phyloP scores from a whole-genome alignment of 2,329 filamentous ascomycete genomes.

The Exophiala sideris region DNA sequence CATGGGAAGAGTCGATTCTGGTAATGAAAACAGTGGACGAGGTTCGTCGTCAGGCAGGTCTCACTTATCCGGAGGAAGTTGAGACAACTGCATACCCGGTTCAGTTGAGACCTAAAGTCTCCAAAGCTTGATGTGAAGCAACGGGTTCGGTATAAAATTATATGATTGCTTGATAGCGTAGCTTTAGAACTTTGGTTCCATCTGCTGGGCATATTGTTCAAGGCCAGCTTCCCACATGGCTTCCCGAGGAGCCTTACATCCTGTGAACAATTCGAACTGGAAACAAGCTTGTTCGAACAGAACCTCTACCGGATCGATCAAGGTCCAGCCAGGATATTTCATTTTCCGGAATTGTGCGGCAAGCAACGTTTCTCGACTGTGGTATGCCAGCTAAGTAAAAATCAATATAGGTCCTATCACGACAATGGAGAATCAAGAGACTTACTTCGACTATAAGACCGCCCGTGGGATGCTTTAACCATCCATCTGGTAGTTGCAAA shows the following conservation, averaged over 20 bases:
- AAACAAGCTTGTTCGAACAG: slow-evolving; percentile 75
- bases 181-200: not conserved
- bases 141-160: too few relatives aligned
- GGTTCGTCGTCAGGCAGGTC: slow-evolving; percentile 37
- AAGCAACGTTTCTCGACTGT: slow-evolving; percentile 38
- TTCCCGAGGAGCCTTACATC: slow-evolving; percentile 64
- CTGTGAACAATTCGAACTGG: slow-evolving; percentile 77
- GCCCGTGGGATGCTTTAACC: slow-evolving; percentile 39
- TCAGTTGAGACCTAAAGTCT: not conserved
- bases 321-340: slow-evolving; percentile 55
- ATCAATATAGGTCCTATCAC: not conserved
- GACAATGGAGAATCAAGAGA: not conserved
- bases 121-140: too few relatives aligned
- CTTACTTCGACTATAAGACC: slow-evolving; percentile 42
- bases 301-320: slow-evolving; percentile 71
- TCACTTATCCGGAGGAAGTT: slow-evolving; percentile 23
- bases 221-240: slow-evolving; percentile 59
- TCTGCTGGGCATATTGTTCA: not conserved
- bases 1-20: slow-evolving; percentile 46
- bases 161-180: too few relatives aligned
- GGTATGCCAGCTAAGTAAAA: slow-evolving; percentile 36
- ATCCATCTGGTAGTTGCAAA: slow-evolving; percentile 36
- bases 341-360: slow-evolving; percentile 37
- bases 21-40: slow-evolving; percentile 50
- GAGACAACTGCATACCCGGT: not conserved